Conservation (phyloP, 148 eudicot genomes). For the Nyssa sinensis region DNA sequence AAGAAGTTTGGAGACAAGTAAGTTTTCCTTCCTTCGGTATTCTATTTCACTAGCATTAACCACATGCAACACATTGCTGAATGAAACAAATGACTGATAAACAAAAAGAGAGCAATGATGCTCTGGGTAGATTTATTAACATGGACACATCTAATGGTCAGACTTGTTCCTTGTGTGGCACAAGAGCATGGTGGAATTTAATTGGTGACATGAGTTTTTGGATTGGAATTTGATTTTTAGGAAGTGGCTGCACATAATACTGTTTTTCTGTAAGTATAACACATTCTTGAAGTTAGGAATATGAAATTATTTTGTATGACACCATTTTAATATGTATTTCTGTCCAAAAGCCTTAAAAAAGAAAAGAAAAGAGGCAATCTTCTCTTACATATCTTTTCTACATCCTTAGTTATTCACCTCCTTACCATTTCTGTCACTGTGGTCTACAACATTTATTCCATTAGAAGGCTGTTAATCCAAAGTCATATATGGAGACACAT, state of each 20-base stretch:
- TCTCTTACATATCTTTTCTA: too few species aligned
- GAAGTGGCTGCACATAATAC: neutral
- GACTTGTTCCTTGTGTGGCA: neutral
- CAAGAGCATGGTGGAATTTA: neutral
- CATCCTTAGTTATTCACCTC: neutral
- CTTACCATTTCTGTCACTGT: neutral
- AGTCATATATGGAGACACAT: too few species aligned
- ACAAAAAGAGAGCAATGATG: neutral
- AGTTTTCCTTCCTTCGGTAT: neutral
- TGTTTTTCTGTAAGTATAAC: too few species aligned
- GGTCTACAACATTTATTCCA: neutral
- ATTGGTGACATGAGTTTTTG: too few species aligned
- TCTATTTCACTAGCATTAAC: neutral
- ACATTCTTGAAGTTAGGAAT: too few species aligned
- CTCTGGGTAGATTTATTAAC: neutral
- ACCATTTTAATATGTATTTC: too few species aligned
- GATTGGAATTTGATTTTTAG: neutral
- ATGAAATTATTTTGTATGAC: too few species aligned
- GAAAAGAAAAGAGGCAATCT: neutral
- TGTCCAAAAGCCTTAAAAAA: too few species aligned
- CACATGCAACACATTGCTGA: neutral
- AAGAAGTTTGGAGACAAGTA: conserved; percentile 96
- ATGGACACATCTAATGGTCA: neutral
- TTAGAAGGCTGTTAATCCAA: neutral
- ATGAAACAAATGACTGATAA: neutral